phyloP scores from a whole-genome alignment of 2,329 filamentous ascomycete species.

The Cytospora schulzeri region DNA sequence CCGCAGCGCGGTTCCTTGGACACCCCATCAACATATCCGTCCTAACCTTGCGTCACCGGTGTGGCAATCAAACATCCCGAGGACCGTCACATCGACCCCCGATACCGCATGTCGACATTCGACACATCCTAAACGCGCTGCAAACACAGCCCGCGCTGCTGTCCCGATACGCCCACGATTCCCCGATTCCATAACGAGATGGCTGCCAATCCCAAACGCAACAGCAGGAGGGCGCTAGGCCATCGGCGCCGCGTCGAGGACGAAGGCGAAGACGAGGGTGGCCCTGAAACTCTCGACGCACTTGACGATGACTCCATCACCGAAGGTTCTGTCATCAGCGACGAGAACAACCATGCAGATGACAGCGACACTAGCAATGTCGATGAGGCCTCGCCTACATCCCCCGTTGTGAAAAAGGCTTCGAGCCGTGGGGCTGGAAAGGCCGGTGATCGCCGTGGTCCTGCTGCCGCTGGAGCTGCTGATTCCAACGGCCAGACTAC shows the following conservation, averaged over 20 bases:
- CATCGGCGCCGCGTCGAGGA: constrained; percentile 70
- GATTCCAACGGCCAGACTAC: constrained; percentile 30
- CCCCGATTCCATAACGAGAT: constrained; percentile 32
- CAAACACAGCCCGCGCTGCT: constrained; percentile 25
- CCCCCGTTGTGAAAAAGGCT: constrained; percentile 44
- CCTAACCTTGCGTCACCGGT: constrained; percentile 10
- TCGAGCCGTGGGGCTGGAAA: constrained; percentile 46
- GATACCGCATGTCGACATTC: constrained; percentile 24
- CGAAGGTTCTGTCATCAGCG: constrained; percentile 64
- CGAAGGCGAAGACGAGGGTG: constrained; percentile 69
- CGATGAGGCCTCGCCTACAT: constrained; percentile 57
- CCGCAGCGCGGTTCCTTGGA: constrained; percentile 23
- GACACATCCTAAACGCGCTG: constrained; percentile 23
- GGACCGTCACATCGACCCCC: constrained; percentile 12
- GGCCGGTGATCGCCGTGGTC: constrained; percentile 31
- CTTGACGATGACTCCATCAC: constrained; percentile 67
- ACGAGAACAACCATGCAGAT: constrained; percentile 61
- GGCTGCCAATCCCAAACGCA: constrained; percentile 39
- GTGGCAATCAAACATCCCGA: constrained; percentile 18
- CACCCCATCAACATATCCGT: constrained; percentile 10
- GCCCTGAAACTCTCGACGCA: constrained; percentile 54
- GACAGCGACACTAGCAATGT: constrained; percentile 68
- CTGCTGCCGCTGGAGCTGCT: constrained; percentile 25
- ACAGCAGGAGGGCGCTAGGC: constrained; percentile 67
- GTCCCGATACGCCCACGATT: constrained; percentile 17